phyloP scores from a whole-genome alignment of 768 basidiomycete genomes.

The Termitomyces sp. region DNA sequence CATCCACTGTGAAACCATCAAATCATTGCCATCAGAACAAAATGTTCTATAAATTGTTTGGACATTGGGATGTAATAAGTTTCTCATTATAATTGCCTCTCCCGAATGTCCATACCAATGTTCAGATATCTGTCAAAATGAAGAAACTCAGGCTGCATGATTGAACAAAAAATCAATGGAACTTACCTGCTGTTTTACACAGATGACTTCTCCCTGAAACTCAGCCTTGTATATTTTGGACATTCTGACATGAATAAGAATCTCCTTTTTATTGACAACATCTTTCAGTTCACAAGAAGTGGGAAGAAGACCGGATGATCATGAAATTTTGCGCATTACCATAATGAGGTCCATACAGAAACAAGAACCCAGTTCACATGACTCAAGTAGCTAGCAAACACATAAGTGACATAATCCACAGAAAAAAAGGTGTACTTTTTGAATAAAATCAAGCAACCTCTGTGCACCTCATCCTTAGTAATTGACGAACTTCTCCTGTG shows the following conservation, averaged over 20 bases:
- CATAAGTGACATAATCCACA: not conserved
- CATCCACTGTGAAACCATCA: not conserved
- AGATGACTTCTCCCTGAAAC: not conserved
- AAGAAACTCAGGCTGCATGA: no score
- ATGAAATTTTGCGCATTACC: not conserved
- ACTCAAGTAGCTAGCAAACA: not conserved
- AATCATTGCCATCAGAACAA: rapidly evolving
- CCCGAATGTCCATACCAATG: no score
- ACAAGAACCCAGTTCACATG: not conserved
- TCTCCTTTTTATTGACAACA: not conserved
- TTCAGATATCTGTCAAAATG: no score
- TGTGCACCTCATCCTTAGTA: not conserved
- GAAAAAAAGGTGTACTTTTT: not conserved
- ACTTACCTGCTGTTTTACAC: not conserved
- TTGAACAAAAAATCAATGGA: not conserved
- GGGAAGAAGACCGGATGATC: not conserved
- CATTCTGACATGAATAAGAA: not conserved
- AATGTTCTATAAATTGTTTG: not conserved
- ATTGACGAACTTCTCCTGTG: no score
- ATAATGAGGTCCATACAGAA: not conserved
- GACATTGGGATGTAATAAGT: not conserved
- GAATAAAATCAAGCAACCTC: not conserved
- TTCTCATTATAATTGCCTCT: not conserved
- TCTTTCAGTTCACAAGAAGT: not conserved
- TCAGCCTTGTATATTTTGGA: not conserved